phyloP scores from a whole-genome alignment of 1,284 basidiomycete genomes.

The Fomitopsis palustris region DNA sequence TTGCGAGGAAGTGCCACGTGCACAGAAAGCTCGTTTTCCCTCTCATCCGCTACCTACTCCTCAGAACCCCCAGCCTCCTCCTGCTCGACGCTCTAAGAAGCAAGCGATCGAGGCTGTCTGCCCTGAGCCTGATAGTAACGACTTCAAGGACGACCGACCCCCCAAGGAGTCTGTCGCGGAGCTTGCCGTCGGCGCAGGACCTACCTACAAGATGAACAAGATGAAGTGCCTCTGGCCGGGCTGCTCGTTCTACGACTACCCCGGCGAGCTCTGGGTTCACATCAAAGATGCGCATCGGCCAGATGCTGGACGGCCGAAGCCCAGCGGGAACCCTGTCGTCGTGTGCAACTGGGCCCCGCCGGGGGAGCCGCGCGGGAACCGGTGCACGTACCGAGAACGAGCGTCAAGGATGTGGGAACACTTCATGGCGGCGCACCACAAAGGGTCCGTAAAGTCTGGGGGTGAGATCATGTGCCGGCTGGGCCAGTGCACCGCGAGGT shows the following conservation, averaged over 20 bases:
- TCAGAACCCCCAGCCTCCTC: background rate
- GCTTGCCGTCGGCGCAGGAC: background rate
- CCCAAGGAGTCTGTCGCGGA: background rate
- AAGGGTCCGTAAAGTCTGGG: background rate
- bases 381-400: background rate
- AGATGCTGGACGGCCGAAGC: background rate
- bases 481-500: background rate
- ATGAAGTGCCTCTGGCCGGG: background rate
- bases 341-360: background rate
- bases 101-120: background rate
- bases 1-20: background rate
- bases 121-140: background rate
- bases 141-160: background rate
- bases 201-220: background rate
- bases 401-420: conserved; percentile 2
- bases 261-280: background rate
- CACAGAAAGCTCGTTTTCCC: background rate
- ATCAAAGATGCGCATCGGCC: background rate
- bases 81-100: background rate
- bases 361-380: background rate
- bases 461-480: background rate
- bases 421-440: background rate
- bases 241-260: background rate
- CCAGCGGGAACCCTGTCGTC: background rate
- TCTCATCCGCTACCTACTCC: background rate